Evolutionary conservation across 2,329 filamentous ascomycete species (phyloP), one percentile per base, ranked within the genome.

Genomic region (Fusarium brachygibbosum): DNA sequence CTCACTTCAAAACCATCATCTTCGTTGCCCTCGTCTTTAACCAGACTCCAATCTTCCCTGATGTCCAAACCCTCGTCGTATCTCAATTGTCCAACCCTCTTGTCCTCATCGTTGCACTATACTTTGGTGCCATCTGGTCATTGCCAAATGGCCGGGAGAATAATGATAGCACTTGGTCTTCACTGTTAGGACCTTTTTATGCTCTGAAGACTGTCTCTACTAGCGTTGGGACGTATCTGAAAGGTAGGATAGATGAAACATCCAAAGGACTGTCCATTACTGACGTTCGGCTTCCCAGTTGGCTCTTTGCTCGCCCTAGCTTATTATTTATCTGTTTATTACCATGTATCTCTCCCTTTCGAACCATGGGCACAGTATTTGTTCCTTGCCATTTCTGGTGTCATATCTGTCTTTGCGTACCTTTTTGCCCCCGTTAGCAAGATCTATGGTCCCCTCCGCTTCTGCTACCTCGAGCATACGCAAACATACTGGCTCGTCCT

Each of bases 391-490:
- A 35, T 62, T 0, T 17, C 49, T 0, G 5, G 21, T 0, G 6
- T 28, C 0, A 9, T 61, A 2, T 49, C 46, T 3, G 25, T 38
- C 1, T 19, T 61, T 5, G 37, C 51, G 3, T 68, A 68, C 3
- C 61, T 68, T 0, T 68, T 68, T 3, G 66, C 66, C 0, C 66
- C 66, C 0, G 59, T 69, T 2, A 38, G 50, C 3, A 68, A 68
- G 25, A 52, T 68, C 0, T 69, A 54, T 6, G 66, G 66, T 0
- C 66, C 66, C 2, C 66, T 68, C 6, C 66, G 66, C 2, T 68
- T 68, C 25, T 68, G 66, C 14, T 68, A 68, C 16, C 60, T 68
- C 6, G 66, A 68, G 16, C 66, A 68, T 14, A 46, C 66, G 1
- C 66, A 68, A 13, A 68, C 66, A 11, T 68, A 68, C 16, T 68